Percentiles rank a stretch among this genome's conserved stretches.
These are phyloP conservation scores for Coemansia sp. DNA, from an alignment of 192 early-diverging fungal genomes.

Conservation along the genomic window DNA sequence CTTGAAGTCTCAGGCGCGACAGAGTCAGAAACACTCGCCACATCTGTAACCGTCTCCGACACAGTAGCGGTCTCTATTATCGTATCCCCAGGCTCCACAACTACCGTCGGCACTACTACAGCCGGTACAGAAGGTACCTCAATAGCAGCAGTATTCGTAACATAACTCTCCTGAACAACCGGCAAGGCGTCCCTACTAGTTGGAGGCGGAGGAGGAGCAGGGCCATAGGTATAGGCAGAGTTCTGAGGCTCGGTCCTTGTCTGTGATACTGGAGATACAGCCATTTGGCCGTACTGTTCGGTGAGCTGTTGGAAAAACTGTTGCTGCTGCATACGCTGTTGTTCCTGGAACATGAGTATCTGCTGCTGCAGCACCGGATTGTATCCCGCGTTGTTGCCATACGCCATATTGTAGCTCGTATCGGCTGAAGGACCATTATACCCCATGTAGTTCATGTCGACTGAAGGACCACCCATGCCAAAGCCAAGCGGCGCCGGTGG, in stretches of 20 bases:
- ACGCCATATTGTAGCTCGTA: background rate
- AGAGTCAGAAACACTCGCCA: background rate
- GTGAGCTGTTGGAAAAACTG: slow-evolving; percentile 43
- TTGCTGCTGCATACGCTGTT: slow-evolving; percentile 50
- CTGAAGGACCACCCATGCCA: background rate
- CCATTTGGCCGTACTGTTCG: slow-evolving; percentile 39
- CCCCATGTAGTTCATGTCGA: background rate
- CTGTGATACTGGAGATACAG: background rate
- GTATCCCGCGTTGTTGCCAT: background rate
- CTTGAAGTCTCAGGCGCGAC: background rate
- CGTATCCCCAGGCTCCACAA: background rate
- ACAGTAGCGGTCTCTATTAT: background rate
- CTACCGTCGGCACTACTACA: background rate
- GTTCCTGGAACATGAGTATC: slow-evolving; percentile 48
- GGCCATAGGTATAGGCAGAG: background rate
- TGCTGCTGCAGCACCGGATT: slow-evolving; percentile 35
- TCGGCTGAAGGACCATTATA: background rate
- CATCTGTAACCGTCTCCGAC: background rate
- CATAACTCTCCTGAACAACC: background rate
- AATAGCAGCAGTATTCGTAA: too few relatives aligned
- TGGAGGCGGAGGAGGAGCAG: background rate
- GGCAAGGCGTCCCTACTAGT: background rate
- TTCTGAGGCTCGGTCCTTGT: too few relatives aligned
- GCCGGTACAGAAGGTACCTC: too few relatives aligned
- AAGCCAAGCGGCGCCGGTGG: background rate